These are phyloP conservation scores for Penicillium coffeae DNA, from an alignment of 495 filamentous ascomycete species.

Conservation along the genomic window DNA sequence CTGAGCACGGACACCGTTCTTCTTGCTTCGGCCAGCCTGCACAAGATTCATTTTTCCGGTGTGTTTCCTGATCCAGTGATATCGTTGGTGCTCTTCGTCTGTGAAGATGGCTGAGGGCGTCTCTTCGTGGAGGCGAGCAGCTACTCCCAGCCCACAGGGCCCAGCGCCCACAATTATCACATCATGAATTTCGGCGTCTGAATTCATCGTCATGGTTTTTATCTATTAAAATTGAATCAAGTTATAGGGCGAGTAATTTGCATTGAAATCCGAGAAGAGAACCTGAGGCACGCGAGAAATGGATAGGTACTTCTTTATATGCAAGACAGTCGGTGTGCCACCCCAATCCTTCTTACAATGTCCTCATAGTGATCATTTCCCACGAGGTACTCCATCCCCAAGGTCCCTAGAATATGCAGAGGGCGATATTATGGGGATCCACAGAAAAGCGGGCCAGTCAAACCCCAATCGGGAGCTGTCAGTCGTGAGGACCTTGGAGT, in stretches of 20 bases:
- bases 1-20: conserved; percentile 27
- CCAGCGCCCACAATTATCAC: conserved; percentile 62
- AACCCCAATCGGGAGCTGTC: conserved; percentile 1
- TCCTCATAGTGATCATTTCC: conserved; percentile 13
- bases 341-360: conserved; percentile 17
- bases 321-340: background rate
- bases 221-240: background rate
- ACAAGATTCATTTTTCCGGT: conserved; percentile 43
- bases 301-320: conserved; percentile 4
- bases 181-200: conserved; percentile 40
- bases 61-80: conserved; percentile 60
- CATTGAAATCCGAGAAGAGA: background rate
- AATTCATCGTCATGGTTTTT: conserved; percentile 1
- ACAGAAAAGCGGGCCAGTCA: conserved; percentile 4
- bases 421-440: conserved; percentile 1
- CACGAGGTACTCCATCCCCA: conserved; percentile 36
- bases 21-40: conserved; percentile 25
- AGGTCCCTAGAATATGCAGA: conserved; percentile 27
- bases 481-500: conserved; percentile 23
- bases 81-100: conserved; percentile 61
- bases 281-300: background rate
- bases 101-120: conserved; percentile 64
- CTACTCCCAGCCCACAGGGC: conserved; percentile 58
- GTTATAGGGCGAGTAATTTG: background rate
- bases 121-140: conserved; percentile 54